Evolutionary conservation across 257 asterid species (phyloP), one percentile per base, ranked within the genome.

Genomic region (Jacaranda copaia): DNA sequence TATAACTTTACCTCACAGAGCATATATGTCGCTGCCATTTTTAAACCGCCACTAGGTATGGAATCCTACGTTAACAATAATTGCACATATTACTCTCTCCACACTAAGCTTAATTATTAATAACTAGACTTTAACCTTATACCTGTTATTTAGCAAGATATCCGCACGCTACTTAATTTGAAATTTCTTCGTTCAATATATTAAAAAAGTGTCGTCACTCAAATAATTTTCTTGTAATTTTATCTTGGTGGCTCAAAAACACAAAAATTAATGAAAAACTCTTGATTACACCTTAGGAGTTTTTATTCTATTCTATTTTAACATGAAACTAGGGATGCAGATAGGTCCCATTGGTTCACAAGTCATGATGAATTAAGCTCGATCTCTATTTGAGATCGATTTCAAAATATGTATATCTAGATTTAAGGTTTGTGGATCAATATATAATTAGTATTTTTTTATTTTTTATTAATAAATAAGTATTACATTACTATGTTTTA

Each of bases 11-110:
- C 35, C 18, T 13, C 19, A 8, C 16, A 25, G 40, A 10, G 12
- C 19, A 42, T 10, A 49, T 72, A 35, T 75, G 60, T 51, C 1
- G 2, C 7, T 70, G 78, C 15, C 49, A 15, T 46, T 63, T 62
- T 62, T 49, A 3, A 77, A 73, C 79, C 68, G 66, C 32, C 73
- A 38, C 78, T 82, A 70, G 78, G 81, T 69, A 9, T 58, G 57
- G 14, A 39, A 64, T 43, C 64, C 15, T 15, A n/a, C n/a, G n/a
- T 58, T 35, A n/a, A 72, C 32, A 64, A 66, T 2, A 63, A 32
- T 62, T 56, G 16, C 76, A 64, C 72, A 67, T 67, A 20, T 62
- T 64, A 46, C 32, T 74, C 68, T 68, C 25, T 51, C 79, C 75
- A 79, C 75, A 79, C 76, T 73, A 46, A 35, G 51, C 32, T 45